phyloP scores from a whole-genome alignment of 805 yeast genomes.

The Blastobotrys chiropterorum region DNA sequence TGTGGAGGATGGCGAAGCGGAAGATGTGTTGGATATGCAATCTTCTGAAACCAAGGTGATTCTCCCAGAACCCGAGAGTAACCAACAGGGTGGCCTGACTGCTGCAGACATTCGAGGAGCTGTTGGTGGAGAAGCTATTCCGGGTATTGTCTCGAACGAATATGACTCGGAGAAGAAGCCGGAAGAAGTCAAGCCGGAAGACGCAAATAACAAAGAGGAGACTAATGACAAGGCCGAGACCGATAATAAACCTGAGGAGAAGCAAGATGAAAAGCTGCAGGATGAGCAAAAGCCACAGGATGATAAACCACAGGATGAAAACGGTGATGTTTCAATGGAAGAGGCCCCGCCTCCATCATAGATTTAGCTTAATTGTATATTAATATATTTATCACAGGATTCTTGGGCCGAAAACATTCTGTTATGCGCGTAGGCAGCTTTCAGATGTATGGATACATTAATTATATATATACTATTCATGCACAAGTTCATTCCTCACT shows the following conservation, averaged over 20 bases:
- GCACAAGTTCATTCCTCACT: neutral
- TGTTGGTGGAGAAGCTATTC: slow-evolving; percentile 44
- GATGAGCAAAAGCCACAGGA: neutral
- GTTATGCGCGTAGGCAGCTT: too few relatives aligned
- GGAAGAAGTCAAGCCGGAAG: slow-evolving; percentile 1
- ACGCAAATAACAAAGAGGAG: neutral
- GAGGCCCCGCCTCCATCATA: slow-evolving; percentile 3
- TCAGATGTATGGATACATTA: neutral
- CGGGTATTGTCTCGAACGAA: slow-evolving; percentile 32
- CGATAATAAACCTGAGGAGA: neutral
- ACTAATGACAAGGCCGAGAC: neutral
- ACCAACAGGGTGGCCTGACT: slow-evolving; percentile 31
- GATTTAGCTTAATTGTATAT: neutral
- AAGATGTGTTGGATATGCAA: slow-evolving; percentile 43
- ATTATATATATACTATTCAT: neutral
- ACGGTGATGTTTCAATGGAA: slow-evolving; percentile 9
- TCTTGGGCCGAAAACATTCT: too few relatives aligned
- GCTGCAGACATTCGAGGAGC: slow-evolving; percentile 51
- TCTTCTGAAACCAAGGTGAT: slow-evolving; percentile 24
- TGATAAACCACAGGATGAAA: neutral
- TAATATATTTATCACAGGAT: slow-evolving; percentile 3
- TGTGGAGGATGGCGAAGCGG: slow-evolving; percentile 33
- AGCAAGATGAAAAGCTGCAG: neutral
- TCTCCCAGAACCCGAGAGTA: slow-evolving; percentile 16
- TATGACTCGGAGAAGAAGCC: neutral